Base-by-base conservation (phyloP, 2,329 filamentous ascomycete genomes). In the Setomelanomma holmii region DNA sequence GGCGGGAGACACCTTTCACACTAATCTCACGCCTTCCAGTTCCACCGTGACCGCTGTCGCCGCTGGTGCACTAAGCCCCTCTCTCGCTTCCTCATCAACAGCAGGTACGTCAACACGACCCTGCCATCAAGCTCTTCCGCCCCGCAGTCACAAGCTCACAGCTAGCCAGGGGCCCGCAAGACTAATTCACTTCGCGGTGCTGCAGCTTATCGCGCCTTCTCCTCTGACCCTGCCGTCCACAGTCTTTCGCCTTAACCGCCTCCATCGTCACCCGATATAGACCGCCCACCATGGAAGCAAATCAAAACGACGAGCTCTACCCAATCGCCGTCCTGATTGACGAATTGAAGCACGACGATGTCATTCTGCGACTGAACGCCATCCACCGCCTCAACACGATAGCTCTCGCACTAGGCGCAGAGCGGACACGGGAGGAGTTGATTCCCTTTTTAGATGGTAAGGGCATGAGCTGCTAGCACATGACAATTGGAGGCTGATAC, bases 331-430 rank as follows among this genome's bases (percentile, higher is more conserved):
- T 99, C 67, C 88, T 99, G 79, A 99, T 99, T 80, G 95, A 99
- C 79, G 95, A 99, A 86, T 85, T 99, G 74, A 99, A 99, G 93
- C 95, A 99, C 79, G 95, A 99, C 77, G 96, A 99, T 84, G 95
- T 99, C 67, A 86, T 98, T 63, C 88, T 99, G 75, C 91, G 95
- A 77, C 86, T 99, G 79, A 99, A 99, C 79, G 95, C 95, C 73
- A 99, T 99, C 76, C 93, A 96, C 81, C 90, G 95, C 73, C 88
- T 99, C 60, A 97, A 95, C 53, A 99, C 95, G 60, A 99, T 99
- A 80, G 95, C 96, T 72, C 88, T 99, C 66, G 95, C 95, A 68
- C 83, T 99, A 63, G 95, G 95, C 72, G 87, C 95, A 60, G 95
- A 99, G 82, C 89, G 95, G 79, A 99, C 95, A 74, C 89, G 95